Base-by-base conservation (phyloP, 1,139 yeast species). In the Saccharomyces hybrid region DNA sequence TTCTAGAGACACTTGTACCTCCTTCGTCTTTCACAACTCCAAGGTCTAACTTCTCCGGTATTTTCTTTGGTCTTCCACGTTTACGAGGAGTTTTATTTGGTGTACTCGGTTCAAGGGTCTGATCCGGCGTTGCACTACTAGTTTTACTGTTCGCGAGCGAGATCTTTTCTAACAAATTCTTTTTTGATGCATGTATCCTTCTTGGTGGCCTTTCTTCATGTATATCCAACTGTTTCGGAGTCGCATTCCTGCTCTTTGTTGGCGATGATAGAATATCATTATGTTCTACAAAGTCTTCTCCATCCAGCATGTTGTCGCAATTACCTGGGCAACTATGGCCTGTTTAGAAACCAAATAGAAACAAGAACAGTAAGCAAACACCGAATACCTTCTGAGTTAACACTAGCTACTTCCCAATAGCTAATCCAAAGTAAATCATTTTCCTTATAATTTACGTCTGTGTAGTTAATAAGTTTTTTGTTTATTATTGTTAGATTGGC, bases 241-340 rank as follows among this genome's bases (percentile, higher is more conserved):
- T 29, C 4, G 47, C 14, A 34, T 52, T 49, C 25, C 52, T 31
- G 7, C 48, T 51, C 48, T 56, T 62, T 4, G 59, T 52, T 3
- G 68, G 68, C 4, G 66, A 61, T 3, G 65, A 58, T 26, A 61
- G 48, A 5, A 64, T 62, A 51, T 63, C 68, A 8, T 38, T 54
- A 52, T 64, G 67, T 6, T 38, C 44, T 38, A 38, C 44, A 38
- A 38, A 38, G 25, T 38, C 44, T 38, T 38, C 44, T 16, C 26
- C n/a, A 38, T 38, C 25, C 5, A 38, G 44, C 44, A 38, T 38
- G 11, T 20, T 38, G 6, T 38, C 11, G 44, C 44, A 38, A 29
- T 29, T 29, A 3, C 4, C 32, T 4, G n/a, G 11, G 13, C 5
- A 3, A 29, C 5, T 4, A 11, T 13, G 11, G 8, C 32, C 4